phyloP scores from a whole-genome alignment of 2,329 filamentous ascomycete genomes.

The Arthrinium phaeospermum region DNA sequence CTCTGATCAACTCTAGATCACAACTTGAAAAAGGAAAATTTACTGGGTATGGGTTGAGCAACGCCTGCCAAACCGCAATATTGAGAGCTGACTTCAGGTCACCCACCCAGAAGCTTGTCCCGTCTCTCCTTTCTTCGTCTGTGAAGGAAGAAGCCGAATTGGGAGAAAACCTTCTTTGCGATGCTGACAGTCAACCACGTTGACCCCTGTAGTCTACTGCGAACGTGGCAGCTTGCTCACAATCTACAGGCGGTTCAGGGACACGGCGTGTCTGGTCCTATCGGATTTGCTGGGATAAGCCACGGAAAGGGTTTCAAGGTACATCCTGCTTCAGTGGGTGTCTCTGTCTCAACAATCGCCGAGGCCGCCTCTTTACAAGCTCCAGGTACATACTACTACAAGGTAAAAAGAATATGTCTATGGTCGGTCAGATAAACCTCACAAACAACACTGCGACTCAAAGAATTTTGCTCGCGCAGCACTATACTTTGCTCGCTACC shows the following conservation, averaged over 20 bases:
- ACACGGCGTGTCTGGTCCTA: background rate
- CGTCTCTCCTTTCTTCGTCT: background rate
- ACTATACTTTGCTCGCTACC: background rate
- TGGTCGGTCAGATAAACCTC: background rate
- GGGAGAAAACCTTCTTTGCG: background rate
- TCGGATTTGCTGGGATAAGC: conserved; percentile 6
- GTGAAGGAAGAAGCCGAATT: background rate
- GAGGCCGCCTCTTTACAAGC: background rate
- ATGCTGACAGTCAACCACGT: background rate
- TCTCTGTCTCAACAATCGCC: background rate
- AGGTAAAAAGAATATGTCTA: background rate
- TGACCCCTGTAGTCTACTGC: background rate
- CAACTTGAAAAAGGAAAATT: background rate
- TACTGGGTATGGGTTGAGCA: background rate
- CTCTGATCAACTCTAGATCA: background rate
- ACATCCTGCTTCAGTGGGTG: conserved; percentile 2
- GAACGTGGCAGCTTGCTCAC: background rate
- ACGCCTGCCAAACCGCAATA: background rate
- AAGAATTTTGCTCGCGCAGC: background rate
- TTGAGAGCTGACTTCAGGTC: background rate
- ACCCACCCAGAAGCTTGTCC: background rate
- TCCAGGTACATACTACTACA: too few relatives aligned
- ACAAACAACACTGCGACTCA: background rate
- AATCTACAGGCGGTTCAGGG: conserved; percentile 15
- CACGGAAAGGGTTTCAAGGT: conserved; percentile 11